phyloP scores from a whole-genome alignment of 108 stramenopile species.

The Fragilaria crotonensis region DNA sequence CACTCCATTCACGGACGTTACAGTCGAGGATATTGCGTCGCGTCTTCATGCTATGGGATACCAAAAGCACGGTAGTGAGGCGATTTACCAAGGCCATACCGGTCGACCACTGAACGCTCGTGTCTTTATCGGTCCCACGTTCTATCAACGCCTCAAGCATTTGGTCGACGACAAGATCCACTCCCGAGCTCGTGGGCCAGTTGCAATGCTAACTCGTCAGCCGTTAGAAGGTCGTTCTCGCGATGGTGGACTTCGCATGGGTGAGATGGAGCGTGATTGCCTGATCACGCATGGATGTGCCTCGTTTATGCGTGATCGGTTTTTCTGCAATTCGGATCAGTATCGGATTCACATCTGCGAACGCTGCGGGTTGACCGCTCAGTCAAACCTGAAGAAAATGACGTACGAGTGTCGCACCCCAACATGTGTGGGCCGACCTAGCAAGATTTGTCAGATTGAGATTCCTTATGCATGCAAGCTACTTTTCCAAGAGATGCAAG shows the following conservation, averaged over 20 bases:
- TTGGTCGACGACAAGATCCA: constrained; percentile 99
- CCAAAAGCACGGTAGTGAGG: constrained; percentile 97
- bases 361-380: constrained; percentile 94
- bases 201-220: constrained; percentile 97
- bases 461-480: constrained; percentile 99
- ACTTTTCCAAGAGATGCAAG: constrained; percentile 95
- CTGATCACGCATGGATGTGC: constrained; percentile 99
- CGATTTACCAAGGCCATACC: constrained; percentile 96
- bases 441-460: constrained; percentile 86
- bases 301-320: constrained; percentile 96
- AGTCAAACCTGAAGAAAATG: constrained; percentile 94
- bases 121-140: constrained; percentile 99
- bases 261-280: constrained; percentile 99
- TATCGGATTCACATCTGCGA: constrained; percentile 97
- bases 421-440: constrained; percentile 70
- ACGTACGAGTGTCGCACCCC: constrained; percentile 90
- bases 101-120: constrained; percentile 92
- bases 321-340: constrained; percentile 96
- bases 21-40: constrained; percentile 89
- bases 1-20: constrained; percentile 96
- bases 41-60: constrained; percentile 94
- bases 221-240: constrained; percentile 97
- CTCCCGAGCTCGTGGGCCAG: constrained; percentile 94
- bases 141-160: constrained; percentile 99
- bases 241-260: constrained; percentile 99